Base-by-base conservation (phyloP, 23 red algal genomes). In the Gracilaria vermiculophylla region DNA sequence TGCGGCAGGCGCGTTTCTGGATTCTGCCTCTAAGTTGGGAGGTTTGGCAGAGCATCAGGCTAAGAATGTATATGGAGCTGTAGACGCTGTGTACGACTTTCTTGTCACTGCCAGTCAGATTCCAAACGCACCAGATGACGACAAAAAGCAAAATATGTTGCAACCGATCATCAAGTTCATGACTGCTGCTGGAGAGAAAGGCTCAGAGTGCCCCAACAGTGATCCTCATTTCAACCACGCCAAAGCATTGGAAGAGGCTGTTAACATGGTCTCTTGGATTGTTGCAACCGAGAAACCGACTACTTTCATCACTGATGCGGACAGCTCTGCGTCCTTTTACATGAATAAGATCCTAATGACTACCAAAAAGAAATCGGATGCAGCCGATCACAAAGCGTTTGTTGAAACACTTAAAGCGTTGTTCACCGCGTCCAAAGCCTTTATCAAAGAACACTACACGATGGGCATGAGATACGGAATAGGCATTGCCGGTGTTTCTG, bases 261-360 rank as follows among this genome's bases (percentile, higher is more conserved):
- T 83, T 2, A 66, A 36, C 62, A 81, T 92, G 53, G 55, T 92
- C 1, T 81, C 77, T 44, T 92, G 89, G 89, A 83, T 92, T 50
- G 89, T 81, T 21, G 89, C 80, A 7, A 62, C 56, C 19, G 48
- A 47, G 36, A 83, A 83, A 20, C 77, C 78, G 21, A 81, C 70
- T 12, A 66, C 89, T 0, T 81, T 83, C 25, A 83, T 92, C 47
- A 49, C 89, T 56, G 89, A 92, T 32, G 62, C 77, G 1, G 89
- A 79, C 13, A 36, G 62, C 43, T 62, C 89, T 24, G 77, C 77
- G 7, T 76, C 78, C 13, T 92, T 92, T 70, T 92, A 73, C 35
- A n/a, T 92, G 17, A 83, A 82, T 52, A 92, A 92, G 64, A 64
- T 92, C 23, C 89, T 83, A 28, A 74, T 92, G 77, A 17, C 56